Evolutionary conservation across 2,329 filamentous ascomycete genomes (phyloP).

Genomic region (Colletotrichum shisoi): DNA sequence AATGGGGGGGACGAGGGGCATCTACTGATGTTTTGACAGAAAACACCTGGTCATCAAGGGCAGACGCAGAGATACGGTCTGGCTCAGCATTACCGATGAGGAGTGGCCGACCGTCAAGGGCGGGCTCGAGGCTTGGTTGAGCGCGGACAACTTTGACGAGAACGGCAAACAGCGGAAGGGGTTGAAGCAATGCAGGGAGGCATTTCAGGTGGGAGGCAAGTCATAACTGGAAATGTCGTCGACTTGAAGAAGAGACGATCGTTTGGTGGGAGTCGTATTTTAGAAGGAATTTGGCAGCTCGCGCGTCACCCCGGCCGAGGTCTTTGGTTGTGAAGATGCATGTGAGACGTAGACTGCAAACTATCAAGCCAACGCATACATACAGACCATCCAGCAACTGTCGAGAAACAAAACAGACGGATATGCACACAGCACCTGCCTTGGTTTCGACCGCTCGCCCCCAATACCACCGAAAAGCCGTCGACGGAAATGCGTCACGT

Average conservation of each 20-base stretch:
- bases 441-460: background rate
- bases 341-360: too few species aligned
- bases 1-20: background rate
- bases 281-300: background rate
- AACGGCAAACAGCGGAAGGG: constrained; percentile 60
- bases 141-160: constrained; percentile 62
- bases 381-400: background rate
- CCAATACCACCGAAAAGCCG: background rate
- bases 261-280: background rate
- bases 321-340: background rate
- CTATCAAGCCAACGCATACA: background rate
- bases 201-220: background rate
- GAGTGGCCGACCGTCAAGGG: constrained; percentile 63
- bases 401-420: background rate
- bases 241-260: background rate
- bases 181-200: constrained; percentile 50
- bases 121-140: constrained; percentile 64
- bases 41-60: constrained; percentile 69
- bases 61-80: constrained; percentile 65
- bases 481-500: constrained; percentile 9
- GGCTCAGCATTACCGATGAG: constrained; percentile 65
- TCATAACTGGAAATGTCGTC: background rate
- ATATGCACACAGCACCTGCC: constrained; percentile 5
- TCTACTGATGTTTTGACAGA: constrained; percentile 37
- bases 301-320: too few species aligned